phyloP scores from a whole-genome alignment of 495 filamentous ascomycete genomes.

The Elasticomyces elasticus region DNA sequence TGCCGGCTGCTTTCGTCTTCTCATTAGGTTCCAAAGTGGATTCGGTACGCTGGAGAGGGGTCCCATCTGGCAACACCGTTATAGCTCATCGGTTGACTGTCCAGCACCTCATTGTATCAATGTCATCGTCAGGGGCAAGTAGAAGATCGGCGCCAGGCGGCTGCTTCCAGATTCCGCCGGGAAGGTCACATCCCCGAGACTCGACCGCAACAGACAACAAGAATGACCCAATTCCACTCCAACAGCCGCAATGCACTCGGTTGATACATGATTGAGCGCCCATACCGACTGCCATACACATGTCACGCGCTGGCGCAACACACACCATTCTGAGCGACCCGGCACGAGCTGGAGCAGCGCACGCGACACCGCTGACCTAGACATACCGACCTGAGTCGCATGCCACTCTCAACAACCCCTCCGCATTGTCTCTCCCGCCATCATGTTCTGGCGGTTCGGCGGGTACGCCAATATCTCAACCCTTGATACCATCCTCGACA shows the following conservation, averaged over 20 bases:
- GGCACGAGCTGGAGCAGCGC: background rate
- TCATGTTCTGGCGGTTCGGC: conserved; percentile 41
- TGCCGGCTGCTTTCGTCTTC: too few relatives aligned
- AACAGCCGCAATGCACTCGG: background rate
- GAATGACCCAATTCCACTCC: background rate
- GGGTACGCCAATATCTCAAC: conserved; percentile 95
- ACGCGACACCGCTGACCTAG: background rate
- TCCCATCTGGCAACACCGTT: too few relatives aligned
- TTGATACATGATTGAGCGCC: background rate
- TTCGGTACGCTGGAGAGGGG: too few relatives aligned
- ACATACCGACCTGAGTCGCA: background rate
- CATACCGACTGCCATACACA: background rate
- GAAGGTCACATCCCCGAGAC: background rate
- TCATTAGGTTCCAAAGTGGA: too few relatives aligned
- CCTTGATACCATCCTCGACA: conserved; percentile 92
- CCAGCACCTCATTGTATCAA: too few relatives aligned
- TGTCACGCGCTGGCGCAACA: background rate
- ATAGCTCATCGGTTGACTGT: too few relatives aligned
- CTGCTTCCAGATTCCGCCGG: too few relatives aligned
- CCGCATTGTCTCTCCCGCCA: background rate
- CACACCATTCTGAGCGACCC: background rate
- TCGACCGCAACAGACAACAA: background rate
- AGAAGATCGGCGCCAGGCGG: too few relatives aligned
- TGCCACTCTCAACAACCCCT: background rate
- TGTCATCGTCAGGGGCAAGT: too few relatives aligned